A percentile compares a stretch with the other conserved stretches of the same genome.
These are phyloP conservation scores for Phlebiopsis gigantea DNA, from an alignment of 768 basidiomycete genomes.

Conservation along the genomic window DNA sequence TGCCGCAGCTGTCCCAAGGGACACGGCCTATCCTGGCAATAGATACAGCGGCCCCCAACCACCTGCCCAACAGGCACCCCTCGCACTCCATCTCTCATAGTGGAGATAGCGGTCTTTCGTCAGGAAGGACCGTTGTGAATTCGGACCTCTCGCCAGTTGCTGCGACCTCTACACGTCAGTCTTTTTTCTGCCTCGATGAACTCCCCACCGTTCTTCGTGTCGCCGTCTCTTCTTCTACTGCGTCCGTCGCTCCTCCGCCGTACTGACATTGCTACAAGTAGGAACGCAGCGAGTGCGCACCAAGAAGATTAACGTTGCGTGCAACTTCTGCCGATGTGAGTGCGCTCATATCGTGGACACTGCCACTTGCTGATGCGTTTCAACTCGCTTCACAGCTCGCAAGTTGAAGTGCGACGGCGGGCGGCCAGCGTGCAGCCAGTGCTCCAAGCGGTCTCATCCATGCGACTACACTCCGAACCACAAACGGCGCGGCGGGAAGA, in stretches of 20 bases:
- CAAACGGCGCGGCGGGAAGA: constrained; percentile 58
- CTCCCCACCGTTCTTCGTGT: constrained; percentile 4
- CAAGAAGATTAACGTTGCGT: constrained; percentile 86
- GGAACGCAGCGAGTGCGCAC: constrained; percentile 62
- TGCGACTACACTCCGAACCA: constrained; percentile 78
- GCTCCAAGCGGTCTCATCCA: constrained; percentile 67
- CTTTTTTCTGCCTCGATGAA: constrained; percentile 4
- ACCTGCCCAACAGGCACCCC: constrained; percentile 39
- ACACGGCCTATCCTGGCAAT: constrained; percentile 57
- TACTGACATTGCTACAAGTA: constrained; percentile 21
- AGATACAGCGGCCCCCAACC: constrained; percentile 46
- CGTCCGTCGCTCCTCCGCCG: constrained; percentile 12
- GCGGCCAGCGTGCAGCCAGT: constrained; percentile 78
- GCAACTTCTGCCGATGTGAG: constrained; percentile 89
- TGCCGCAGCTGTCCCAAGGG: constrained; percentile 28
- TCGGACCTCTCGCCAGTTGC: constrained; percentile 26
- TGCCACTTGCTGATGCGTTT: not conserved
- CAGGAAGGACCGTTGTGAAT: constrained; percentile 14
- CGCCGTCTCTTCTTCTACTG: not conserved
- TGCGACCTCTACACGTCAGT: constrained; percentile 35
- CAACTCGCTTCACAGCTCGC: constrained; percentile 45
- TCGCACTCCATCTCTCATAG: constrained; percentile 26
- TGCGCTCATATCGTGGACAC: constrained; percentile 18
- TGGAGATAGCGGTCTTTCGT: constrained; percentile 1
- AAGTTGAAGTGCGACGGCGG: constrained; percentile 89